phyloP scores from a whole-genome alignment of 495 filamentous ascomycete genomes.

The Pseudoneurospora amorphoporcata region DNA sequence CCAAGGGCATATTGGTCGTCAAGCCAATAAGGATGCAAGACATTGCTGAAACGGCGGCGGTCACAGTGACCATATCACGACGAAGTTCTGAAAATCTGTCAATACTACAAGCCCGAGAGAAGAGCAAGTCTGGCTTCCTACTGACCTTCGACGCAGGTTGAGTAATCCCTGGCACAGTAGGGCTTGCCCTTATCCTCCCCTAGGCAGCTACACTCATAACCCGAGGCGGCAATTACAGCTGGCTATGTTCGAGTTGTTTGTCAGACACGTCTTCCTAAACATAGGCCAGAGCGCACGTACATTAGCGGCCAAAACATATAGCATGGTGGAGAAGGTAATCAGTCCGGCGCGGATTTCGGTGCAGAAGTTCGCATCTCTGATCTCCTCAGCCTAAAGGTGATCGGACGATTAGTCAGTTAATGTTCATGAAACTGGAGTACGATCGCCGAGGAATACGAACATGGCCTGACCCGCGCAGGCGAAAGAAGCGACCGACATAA shows the following conservation, averaged over 20 bases:
- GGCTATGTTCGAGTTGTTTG: slow-evolving; percentile 10
- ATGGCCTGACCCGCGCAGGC: slow-evolving; percentile 60
- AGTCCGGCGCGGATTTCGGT: slow-evolving; percentile 72
- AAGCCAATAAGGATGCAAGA: slow-evolving; percentile 41
- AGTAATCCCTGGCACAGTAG: slow-evolving; percentile 22
- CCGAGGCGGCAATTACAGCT: slow-evolving; percentile 66
- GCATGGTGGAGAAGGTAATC: slow-evolving; percentile 80
- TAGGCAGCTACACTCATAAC: slow-evolving; percentile 11
- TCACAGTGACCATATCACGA: slow-evolving; percentile 69
- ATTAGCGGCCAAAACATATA: slow-evolving; percentile 61
- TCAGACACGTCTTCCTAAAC: background rate
- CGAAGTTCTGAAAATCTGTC: slow-evolving; percentile 41
- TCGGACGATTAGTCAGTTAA: background rate
- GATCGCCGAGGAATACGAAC: slow-evolving; percentile 26
- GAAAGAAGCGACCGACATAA: slow-evolving; percentile 59
- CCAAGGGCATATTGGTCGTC: slow-evolving; percentile 44
- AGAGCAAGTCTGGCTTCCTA: background rate
- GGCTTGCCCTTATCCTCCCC: background rate
- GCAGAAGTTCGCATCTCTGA: slow-evolving; percentile 52
- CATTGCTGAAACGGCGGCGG: slow-evolving; percentile 56
- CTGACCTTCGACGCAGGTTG: background rate
- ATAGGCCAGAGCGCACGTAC: slow-evolving; percentile 37
- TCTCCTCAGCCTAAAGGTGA: slow-evolving; percentile 44
- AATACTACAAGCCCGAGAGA: background rate
- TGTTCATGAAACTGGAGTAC: background rate